A percentile compares a stretch with the other conserved stretches of the same genome.
Conservation (phyloP, 2,329 filamentous ascomycete species). For the Alternaria sp. region DNA sequence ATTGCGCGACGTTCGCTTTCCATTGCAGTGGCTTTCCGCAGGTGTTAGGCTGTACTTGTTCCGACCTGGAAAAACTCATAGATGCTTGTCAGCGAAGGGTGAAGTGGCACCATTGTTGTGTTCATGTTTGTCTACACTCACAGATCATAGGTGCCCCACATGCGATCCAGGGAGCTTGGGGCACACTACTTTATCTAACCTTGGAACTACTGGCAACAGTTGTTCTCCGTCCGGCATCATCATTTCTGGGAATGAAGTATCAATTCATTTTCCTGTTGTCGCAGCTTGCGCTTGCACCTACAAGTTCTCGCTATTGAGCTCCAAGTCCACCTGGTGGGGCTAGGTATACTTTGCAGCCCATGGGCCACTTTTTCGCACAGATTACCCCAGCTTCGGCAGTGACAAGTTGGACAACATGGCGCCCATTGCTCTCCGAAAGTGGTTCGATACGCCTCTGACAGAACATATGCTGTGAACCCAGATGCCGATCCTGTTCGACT, state of each 20-base stretch:
- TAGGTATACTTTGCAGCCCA: constrained; percentile 23
- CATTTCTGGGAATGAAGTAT: neutral
- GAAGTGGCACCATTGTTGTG: neutral
- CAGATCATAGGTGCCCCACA: neutral
- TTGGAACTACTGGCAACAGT: neutral
- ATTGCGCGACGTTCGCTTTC: neutral
- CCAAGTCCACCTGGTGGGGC: constrained; percentile 8
- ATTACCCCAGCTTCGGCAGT: constrained; percentile 28
- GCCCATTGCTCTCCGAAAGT: constrained; percentile 17
- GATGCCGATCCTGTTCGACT: constrained; percentile 20
- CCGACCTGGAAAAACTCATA: neutral
- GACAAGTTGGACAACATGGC: constrained; percentile 18
- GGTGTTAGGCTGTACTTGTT: no score
- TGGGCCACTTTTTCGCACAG: constrained; percentile 27
- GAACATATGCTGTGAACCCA: constrained; percentile 14
- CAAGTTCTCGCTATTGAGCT: neutral
- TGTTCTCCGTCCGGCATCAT: neutral
- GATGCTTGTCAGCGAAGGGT: neutral
- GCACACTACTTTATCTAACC: neutral
- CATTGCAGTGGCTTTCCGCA: neutral
- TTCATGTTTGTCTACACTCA: neutral
- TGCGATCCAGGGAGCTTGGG: neutral
- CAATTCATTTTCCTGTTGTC: neutral
- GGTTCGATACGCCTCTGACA: constrained; percentile 28
- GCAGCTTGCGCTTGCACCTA: neutral